Evolutionary conservation across 306 rosid species (phyloP), one percentile per base, ranked within the genome.

Genomic region (Begonia masoniana): DNA sequence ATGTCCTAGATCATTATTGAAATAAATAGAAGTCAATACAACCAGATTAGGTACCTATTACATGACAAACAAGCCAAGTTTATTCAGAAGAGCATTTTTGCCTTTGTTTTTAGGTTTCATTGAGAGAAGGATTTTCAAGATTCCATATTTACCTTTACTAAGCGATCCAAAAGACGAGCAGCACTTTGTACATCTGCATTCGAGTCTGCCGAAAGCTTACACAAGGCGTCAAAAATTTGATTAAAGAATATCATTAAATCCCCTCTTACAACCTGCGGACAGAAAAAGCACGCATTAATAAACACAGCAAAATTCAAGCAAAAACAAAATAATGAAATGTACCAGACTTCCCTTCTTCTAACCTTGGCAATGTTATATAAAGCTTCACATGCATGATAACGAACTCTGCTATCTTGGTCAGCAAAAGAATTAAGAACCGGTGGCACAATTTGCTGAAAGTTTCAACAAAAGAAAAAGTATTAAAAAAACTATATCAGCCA

Each of bases 351-450:
- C 63, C 58, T 55, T 68, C 52, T 39, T 62, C 75, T 83, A 66
- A 91, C 99, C 94, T 92, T 92, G 36, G 99, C 99, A 50, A 92
- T 92, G 72, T 92, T 92, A 62, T 92, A 92, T 17, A 92, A 78
- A 48, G 99, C 93, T 74, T 92, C 99, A 21, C 99, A 92, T 51
- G 99, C 96, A 83, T 92, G 87, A 76, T 92, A 92, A 39, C 99
- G 99, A 62, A 92, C 99, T 74, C 96, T 81, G 82, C 96, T 77
- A 60, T 92, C 99, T 81, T 92, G 99, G 73, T 92, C 99, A 47
- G 82, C 68, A 74, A 92, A 92, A 54, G 99, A 83, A 60, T 50
- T 60, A 50, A 92, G 81, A 62, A 92, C 99, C 12, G 99, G 96
- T 10, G 84, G 95, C 68, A 92, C 99, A 47, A 92, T 86, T 75